These are phyloP conservation scores for Cutaneotrichosporon sp. DNA, from an alignment of 1,284 basidiomycete species.

Conservation along the genomic window DNA sequence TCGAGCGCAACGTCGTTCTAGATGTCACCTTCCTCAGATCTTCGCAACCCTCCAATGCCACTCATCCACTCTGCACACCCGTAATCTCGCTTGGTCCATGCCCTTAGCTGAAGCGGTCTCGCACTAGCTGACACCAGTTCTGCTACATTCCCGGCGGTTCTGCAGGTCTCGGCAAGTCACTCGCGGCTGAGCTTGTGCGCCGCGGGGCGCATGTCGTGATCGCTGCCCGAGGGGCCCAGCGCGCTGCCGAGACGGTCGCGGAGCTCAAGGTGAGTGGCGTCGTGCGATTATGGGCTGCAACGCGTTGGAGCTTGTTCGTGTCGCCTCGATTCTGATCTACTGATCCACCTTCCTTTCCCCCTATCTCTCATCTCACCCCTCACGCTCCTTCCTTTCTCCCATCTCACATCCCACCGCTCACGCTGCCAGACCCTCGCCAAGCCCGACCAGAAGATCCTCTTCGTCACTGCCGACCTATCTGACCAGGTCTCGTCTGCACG, in stretches of 20 bases:
- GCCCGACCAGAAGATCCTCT: slow-evolving; percentile 61
- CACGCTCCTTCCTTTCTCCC: too few species aligned
- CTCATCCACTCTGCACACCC: too few species aligned
- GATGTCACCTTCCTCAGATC: background rate
- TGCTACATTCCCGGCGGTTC: slow-evolving; percentile 79
- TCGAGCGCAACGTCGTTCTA: too few species aligned
- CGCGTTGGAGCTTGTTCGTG: too few species aligned
- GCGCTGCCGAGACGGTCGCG: slow-evolving; percentile 61
- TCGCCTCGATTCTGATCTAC: too few species aligned
- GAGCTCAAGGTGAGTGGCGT: slow-evolving; percentile 61
- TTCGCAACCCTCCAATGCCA: background rate
- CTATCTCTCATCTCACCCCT: too few species aligned
- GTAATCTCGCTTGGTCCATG: too few species aligned
- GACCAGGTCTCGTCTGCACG: slow-evolving; percentile 58
- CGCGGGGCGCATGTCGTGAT: slow-evolving; percentile 78
- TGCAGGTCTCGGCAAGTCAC: slow-evolving; percentile 70
- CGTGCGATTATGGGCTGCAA: background rate
- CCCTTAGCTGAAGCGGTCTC: too few species aligned
- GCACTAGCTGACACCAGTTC: slow-evolving; percentile 55
- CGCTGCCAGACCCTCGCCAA: slow-evolving; percentile 43
- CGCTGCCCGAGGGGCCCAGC: slow-evolving; percentile 66
- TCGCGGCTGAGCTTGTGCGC: slow-evolving; percentile 67
- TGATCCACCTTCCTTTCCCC: too few species aligned
- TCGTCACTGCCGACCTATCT: slow-evolving; percentile 65
- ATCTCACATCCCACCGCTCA: background rate